Percentiles rank a stretch among this genome's conserved stretches.
Evolutionary conservation across 139 green algal species (phyloP).

Genomic region (Gonium pectorale): DNA sequence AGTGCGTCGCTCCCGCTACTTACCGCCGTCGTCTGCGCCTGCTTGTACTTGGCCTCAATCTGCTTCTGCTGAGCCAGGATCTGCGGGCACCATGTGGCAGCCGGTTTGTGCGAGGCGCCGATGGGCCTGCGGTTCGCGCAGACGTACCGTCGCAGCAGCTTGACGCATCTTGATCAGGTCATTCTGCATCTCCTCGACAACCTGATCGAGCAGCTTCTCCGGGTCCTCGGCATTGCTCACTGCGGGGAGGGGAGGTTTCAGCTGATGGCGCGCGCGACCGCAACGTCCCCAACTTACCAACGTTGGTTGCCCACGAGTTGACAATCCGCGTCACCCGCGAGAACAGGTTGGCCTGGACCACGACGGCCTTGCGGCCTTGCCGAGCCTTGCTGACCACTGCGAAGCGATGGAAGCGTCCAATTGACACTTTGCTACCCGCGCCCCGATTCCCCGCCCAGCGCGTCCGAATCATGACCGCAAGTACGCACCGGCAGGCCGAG

Average conservation of each 20-base stretch:
- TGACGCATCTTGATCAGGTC: conserved; percentile 99
- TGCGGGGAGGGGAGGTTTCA: conserved; percentile 42
- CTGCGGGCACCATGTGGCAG: conserved; percentile 42
- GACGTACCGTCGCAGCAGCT: conserved; percentile 89
- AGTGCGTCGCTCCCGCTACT: neutral
- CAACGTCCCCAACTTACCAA: conserved; percentile 65
- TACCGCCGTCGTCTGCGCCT: conserved; percentile 82
- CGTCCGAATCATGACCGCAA: too few relatives aligned
- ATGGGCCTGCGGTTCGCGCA: neutral
- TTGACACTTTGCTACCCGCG: too few relatives aligned
- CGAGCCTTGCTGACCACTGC: conserved; percentile 8
- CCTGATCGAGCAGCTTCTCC: conserved; percentile 98
- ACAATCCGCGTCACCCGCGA: conserved; percentile 83
- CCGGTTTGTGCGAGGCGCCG: neutral
- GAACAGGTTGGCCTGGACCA: conserved; percentile 93
- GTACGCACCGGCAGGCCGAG: too few relatives aligned
- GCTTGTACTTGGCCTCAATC: conserved; percentile 95
- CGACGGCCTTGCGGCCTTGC: conserved; percentile 49
- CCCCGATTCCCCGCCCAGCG: too few relatives aligned
- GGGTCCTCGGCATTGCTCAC: conserved; percentile 91
- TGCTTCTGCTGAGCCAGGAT: conserved; percentile 98
- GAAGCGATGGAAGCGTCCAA: neutral
- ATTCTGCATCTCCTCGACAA: conserved; percentile 97
- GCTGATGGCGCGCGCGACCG: too few relatives aligned
- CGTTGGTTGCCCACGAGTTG: conserved; percentile 91